phyloP scores from a whole-genome alignment of 2,329 filamentous ascomycete species.

The Fusarium nygamai region DNA sequence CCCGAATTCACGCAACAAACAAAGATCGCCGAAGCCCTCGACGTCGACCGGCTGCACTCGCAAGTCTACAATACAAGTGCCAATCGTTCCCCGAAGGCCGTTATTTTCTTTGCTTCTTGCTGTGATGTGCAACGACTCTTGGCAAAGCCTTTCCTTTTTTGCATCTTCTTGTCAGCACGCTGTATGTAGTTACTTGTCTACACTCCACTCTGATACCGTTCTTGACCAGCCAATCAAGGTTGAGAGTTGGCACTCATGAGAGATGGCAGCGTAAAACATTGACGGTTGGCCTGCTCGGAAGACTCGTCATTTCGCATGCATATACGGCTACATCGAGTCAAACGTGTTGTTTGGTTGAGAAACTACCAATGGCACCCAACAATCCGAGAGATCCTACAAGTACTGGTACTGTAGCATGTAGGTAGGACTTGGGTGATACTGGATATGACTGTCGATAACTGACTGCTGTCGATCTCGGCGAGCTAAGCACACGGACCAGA shows the following conservation, averaged over 20 bases:
- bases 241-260: background rate
- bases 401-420: background rate
- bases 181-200: background rate
- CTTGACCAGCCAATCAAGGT: background rate
- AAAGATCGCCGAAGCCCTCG: slow-evolving; percentile 8
- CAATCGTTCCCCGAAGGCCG: background rate
- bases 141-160: slow-evolving; percentile 2
- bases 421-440: background rate
- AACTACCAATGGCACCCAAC: slow-evolving; percentile 17
- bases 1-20: slow-evolving; percentile 16
- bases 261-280: background rate
- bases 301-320: slow-evolving; percentile 21
- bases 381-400: background rate
- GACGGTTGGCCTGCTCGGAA: slow-evolving; percentile 9
- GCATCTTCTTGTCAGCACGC: background rate
- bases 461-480: slow-evolving; percentile 4
- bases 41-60: background rate
- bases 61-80: background rate
- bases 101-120: background rate
- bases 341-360: slow-evolving; percentile 15
- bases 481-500: slow-evolving; percentile 13
- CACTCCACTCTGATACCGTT: background rate
- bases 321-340: background rate
- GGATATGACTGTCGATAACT: background rate
- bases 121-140: slow-evolving; percentile 14